Evolutionary conservation across 192 early-diverging fungal genomes (phyloP).

Genomic region (Coemansia sp.): DNA sequence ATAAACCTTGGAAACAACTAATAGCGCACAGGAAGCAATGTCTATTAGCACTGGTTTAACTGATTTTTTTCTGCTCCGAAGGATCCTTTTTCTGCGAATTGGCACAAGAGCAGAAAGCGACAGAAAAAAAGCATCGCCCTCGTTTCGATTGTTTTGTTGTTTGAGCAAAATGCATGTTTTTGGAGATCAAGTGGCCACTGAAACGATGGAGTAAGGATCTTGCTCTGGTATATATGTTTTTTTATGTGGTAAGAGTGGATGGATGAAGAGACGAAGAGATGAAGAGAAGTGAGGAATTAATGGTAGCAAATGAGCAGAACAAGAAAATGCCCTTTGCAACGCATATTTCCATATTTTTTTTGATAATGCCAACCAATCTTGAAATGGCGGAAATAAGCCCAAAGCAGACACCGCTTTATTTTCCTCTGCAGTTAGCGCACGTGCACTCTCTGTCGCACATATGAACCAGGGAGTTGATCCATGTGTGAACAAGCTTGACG

Average conservation of each 20-base stretch:
- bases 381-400: not conserved
- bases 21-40: not conserved
- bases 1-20: not conserved
- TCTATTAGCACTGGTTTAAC: not conserved
- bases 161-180: not conserved
- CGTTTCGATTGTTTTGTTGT: not conserved
- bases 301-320: too few relatives aligned
- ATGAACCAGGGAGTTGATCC: conserved; percentile 26
- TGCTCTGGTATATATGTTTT: not conserved
- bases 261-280: not conserved
- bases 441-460: conserved; percentile 49
- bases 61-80: not conserved
- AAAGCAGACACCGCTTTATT: not conserved
- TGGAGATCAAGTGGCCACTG: not conserved
- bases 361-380: not conserved
- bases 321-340: too few relatives aligned
- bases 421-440: conserved; percentile 45
- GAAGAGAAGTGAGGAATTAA: not conserved
- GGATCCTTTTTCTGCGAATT: not conserved
- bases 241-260: not conserved
- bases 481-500: conserved; percentile 21
- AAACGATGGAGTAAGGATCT: not conserved
- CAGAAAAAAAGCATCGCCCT: not conserved
- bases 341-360: conserved; percentile 2
- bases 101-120: not conserved